Percentiles rank a stretch among this genome's conserved stretches.
phyloP scores from a whole-genome alignment of 148 eudicot genomes.

The Dianthus caryophyllus region DNA sequence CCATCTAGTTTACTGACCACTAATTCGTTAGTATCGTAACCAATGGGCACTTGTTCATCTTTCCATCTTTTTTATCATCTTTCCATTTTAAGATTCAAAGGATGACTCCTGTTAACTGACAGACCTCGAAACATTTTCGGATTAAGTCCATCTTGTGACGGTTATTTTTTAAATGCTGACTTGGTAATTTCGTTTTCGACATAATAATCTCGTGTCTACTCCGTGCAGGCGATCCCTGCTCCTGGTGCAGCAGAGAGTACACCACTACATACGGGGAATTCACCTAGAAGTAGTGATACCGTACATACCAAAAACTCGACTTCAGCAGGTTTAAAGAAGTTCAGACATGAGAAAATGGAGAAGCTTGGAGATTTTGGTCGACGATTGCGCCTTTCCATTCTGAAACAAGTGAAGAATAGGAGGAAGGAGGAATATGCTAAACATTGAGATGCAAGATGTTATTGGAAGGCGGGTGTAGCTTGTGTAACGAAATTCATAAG shows the following conservation, averaged over 20 bases:
- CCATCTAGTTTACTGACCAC: no score
- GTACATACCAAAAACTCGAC: background rate
- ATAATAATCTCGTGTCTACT: background rate
- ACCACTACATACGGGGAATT: constrained; percentile 1
- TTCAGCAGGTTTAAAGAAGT: constrained; percentile 36
- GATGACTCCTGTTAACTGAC: no score
- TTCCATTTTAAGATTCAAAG: no score
- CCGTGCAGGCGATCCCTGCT: constrained; percentile 17
- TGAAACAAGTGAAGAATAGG: constrained; percentile 45
- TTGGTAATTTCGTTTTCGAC: background rate
- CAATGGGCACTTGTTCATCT: no score
- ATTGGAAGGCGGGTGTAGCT: no score
- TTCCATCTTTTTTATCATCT: no score
- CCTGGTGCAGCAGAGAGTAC: background rate
- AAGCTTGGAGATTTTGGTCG: constrained; percentile 61
- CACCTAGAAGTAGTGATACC: background rate
- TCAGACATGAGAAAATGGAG: constrained; percentile 49
- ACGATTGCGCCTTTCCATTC: constrained; percentile 58
- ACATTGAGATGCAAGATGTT: no score
- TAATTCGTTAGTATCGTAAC: no score
- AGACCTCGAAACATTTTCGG: no score
- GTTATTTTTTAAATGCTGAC: background rate
- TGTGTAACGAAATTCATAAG: no score
- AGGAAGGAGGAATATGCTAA: constrained; percentile 1
- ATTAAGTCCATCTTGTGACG: background rate